Evolutionary conservation across 176 grass and related monocot species (phyloP), one percentile per base, ranked within the genome.

Genomic region (Aegilops longissima): DNA sequence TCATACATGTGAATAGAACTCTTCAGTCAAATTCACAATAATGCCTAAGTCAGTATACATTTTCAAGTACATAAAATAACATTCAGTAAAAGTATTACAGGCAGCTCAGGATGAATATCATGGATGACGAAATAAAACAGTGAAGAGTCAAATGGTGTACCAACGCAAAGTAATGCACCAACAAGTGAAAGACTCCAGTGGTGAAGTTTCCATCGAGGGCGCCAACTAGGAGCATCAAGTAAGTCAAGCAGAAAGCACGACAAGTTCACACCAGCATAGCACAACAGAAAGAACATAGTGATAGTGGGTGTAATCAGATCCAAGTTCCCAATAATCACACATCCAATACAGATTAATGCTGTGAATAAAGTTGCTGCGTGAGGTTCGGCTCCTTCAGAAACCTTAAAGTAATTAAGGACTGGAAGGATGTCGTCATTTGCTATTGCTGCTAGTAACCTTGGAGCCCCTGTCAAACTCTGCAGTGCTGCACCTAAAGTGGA

Each of bases 191-290:
- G 81, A 61, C 97, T 99, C 97, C 97, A 99, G 82, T 98, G 97
- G 72, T 98, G 97, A 84, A 98, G 96, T 85, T 96, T 98, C 97
- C 97, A 98, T 87, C 97, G 85, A 70, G 97, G 97, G 11, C 97
- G 92, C 97, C 97, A 98, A 52, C 97, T 98, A 90, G 97, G 97
- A 87, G 97, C 97, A 91, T 98, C 97, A 74, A 98, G 94, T 61
- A 98, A 87, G 75, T 98, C 97, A 54, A 98, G 84, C 74, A 98
- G 86, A 90, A 98, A 98, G 85, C 97, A 98, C 21, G 93, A 96
- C 68, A 98, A 73, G 85, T 98, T 98, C 64, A 98, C 97, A 69
- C 97, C 94, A 20, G 90, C 90, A 91, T 98, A 98, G 87, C 97
- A 98, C 17, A 98, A 73, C 59, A 98, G 92, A 83, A 96, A 98